A percentile compares a stretch with the other conserved stretches of the same genome.
phyloP scores from a whole-genome alignment of 352 stramenopile species.

The Pythium folliculosum region DNA sequence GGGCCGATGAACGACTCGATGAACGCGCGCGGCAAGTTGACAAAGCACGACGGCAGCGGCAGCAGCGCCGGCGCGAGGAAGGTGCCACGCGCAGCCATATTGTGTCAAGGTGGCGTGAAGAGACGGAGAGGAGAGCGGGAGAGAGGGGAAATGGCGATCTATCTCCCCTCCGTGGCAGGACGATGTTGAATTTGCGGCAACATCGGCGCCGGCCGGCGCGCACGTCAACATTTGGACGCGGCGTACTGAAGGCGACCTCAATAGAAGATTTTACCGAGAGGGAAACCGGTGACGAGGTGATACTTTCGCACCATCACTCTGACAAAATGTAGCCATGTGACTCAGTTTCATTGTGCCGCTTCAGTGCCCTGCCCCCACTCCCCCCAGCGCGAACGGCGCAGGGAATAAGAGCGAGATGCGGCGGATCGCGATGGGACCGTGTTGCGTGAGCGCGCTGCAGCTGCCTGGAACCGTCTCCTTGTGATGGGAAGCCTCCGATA shows the following conservation, averaged over 20 bases:
- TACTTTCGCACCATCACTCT: conserved; percentile 1
- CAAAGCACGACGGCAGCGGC: conserved; percentile 68
- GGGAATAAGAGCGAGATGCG: too few species aligned
- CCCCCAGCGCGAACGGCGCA: too few species aligned
- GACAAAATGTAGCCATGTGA: not conserved
- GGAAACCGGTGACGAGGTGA: not conserved
- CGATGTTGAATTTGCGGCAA: conserved; percentile 17
- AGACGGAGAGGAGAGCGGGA: not conserved
- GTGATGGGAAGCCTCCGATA: too few species aligned
- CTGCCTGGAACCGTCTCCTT: too few species aligned
- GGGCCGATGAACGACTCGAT: conserved; percentile 57
- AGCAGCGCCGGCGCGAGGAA: conserved; percentile 70
- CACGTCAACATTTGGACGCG: conserved; percentile 18
- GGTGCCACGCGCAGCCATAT: conserved; percentile 44
- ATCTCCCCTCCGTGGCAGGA: not conserved
- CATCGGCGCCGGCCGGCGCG: not conserved
- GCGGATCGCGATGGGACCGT: too few species aligned
- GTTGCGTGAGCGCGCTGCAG: too few species aligned
- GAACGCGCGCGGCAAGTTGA: conserved; percentile 67
- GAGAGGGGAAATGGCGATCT: not conserved
- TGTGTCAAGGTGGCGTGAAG: not conserved
- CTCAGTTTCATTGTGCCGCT: too few species aligned
- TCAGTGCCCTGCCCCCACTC: too few species aligned
- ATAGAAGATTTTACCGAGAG: not conserved
- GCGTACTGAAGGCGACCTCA: not conserved